phyloP scores from a whole-genome alignment of 1,284 basidiomycete genomes.

The Trichosporon ovoides region DNA sequence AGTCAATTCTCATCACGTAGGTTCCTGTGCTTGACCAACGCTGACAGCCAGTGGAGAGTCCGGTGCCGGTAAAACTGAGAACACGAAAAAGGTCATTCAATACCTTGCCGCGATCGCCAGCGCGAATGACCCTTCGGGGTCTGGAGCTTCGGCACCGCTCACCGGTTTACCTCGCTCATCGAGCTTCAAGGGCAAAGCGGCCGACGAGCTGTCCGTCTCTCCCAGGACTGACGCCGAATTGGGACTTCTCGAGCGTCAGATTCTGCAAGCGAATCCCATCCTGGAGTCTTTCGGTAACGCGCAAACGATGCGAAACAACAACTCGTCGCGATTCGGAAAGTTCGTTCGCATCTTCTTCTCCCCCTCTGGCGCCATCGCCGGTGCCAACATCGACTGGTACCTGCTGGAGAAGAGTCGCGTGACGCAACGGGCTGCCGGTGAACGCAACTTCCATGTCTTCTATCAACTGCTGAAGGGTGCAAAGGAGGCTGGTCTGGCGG shows the following conservation, averaged over 20 bases:
- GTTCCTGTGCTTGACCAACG: slow-evolving; percentile 40
- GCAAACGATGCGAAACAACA: slow-evolving; percentile 97
- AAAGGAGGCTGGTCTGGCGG: slow-evolving; percentile 57
- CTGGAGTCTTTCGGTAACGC: slow-evolving; percentile 98
- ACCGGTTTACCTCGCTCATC: slow-evolving; percentile 44
- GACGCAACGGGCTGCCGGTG: slow-evolving; percentile 76
- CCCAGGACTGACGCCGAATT: slow-evolving; percentile 53
- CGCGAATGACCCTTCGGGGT: slow-evolving; percentile 58
- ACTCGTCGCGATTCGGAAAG: slow-evolving; percentile 93
- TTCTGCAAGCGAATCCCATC: slow-evolving; percentile 96
- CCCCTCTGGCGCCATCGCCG: slow-evolving; percentile 88
- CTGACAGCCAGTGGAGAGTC: slow-evolving; percentile 75
- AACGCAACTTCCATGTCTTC: slow-evolving; percentile 95
- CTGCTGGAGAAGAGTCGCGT: slow-evolving; percentile 96
- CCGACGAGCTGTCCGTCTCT: slow-evolving; percentile 21
- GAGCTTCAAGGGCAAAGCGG: slow-evolving; percentile 46
- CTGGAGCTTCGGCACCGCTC: slow-evolving; percentile 32
- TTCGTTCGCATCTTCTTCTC: slow-evolving; percentile 96
- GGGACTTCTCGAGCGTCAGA: slow-evolving; percentile 90
- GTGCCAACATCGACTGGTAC: slow-evolving; percentile 99
- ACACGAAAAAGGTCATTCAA: slow-evolving; percentile 99
- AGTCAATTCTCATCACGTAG: slow-evolving; percentile 95
- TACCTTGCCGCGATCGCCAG: slow-evolving; percentile 95
- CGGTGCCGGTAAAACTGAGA: slow-evolving; percentile 98
- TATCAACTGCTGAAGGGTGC: slow-evolving; percentile 80